phyloP scores from a whole-genome alignment of 495 filamentous ascomycete genomes.

The Neurospora tetraspora region DNA sequence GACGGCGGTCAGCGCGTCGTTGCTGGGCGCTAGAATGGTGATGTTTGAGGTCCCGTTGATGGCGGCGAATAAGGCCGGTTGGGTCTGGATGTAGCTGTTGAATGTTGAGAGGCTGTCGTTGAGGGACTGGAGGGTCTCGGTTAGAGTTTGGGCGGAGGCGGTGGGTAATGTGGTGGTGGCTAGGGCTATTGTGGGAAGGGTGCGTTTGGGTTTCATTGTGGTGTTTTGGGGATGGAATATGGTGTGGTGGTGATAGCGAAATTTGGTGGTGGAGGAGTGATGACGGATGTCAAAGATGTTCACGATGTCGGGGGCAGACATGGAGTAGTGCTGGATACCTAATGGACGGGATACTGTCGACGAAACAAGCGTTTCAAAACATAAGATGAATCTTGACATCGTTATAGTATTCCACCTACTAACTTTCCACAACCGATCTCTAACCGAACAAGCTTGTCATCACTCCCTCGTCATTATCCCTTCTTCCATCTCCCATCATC shows the following conservation, averaged over 20 bases:
- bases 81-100: slow-evolving; percentile 31
- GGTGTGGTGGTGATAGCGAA: not conserved
- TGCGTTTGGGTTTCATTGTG: not conserved
- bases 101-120: slow-evolving; percentile 33
- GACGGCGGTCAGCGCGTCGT: slow-evolving; percentile 40
- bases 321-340: not conserved
- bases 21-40: slow-evolving; percentile 56
- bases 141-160: slow-evolving; percentile 6
- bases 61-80: slow-evolving; percentile 27
- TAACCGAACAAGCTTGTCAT: not conserved
- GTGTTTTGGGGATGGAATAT: not conserved
- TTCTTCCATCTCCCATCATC: not conserved
- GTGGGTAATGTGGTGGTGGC: not conserved
- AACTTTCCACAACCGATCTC: too few species aligned
- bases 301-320: not conserved
- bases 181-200: not conserved
- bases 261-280: not conserved
- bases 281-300: not conserved
- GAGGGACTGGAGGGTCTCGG: slow-evolving; percentile 26
- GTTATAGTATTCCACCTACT: not conserved
- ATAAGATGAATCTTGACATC: not conserved
- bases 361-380: not conserved
- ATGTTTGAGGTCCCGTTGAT: slow-evolving; percentile 41
- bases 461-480: not conserved
- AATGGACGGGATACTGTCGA: not conserved